Percentiles rank a stretch among this genome's conserved stretches.
phyloP scores from a whole-genome alignment of 768 basidiomycete genomes.

The Erythrobasidium yunnanense region DNA sequence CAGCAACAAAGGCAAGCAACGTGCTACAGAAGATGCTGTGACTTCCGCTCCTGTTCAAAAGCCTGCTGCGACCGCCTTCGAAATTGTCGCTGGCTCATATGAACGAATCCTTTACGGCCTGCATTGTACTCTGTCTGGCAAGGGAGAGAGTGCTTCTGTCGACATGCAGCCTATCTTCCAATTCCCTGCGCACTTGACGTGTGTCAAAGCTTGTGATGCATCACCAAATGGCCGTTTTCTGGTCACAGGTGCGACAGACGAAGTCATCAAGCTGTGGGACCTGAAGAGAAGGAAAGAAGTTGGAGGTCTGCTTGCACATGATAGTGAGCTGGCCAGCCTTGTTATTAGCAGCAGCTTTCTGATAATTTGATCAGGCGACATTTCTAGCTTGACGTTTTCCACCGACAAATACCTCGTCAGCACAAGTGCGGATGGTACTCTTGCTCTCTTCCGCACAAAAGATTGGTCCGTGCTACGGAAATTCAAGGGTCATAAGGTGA shows the following conservation, averaged over 20 bases:
- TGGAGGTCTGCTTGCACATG: slow-evolving; percentile 76
- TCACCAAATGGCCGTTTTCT: slow-evolving; percentile 42
- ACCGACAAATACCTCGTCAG: slow-evolving; percentile 80
- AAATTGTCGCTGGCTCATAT: slow-evolving; percentile 83
- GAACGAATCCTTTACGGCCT: slow-evolving; percentile 69
- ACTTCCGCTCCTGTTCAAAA: not conserved
- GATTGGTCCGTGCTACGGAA: slow-evolving; percentile 85
- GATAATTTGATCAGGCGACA: slow-evolving; percentile 58
- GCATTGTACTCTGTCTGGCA: slow-evolving; percentile 25
- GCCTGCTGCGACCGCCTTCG: slow-evolving; percentile 52
- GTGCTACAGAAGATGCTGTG: not conserved
- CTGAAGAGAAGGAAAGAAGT: slow-evolving; percentile 80
- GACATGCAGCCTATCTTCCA: slow-evolving; percentile 71
- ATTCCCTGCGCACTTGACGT: slow-evolving; percentile 92
- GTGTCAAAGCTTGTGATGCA: slow-evolving; percentile 78
- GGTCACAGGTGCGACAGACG: slow-evolving; percentile 77
- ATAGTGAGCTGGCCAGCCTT: not conserved
- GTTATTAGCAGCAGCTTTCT: not conserved
- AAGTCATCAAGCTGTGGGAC: slow-evolving; percentile 96
- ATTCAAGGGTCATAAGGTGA: slow-evolving; percentile 72
- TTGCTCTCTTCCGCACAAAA: slow-evolving; percentile 79
- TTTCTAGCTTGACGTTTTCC: slow-evolving; percentile 76
- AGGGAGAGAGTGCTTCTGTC: slow-evolving; percentile 32
- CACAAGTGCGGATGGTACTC: slow-evolving; percentile 81
- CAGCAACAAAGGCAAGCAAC: not conserved